Conservation (phyloP, 2,329 filamentous ascomycete species). For the Diplodia scrobiculata region DNA sequence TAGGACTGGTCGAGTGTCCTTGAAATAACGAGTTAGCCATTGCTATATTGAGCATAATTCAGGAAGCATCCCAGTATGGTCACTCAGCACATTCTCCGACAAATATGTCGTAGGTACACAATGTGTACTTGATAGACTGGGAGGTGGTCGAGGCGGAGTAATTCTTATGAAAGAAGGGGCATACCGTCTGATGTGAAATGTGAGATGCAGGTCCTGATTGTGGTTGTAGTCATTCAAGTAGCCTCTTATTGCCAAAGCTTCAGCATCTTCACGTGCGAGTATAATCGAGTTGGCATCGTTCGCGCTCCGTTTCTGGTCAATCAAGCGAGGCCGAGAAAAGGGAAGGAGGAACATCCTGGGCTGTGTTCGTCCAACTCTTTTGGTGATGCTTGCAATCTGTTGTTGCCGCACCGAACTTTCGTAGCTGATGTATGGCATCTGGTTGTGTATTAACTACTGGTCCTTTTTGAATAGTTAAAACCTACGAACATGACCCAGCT, state of each 20-base stretch:
- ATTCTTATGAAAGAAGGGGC: too few relatives aligned
- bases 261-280: background rate
- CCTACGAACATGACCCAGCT: slow-evolving; percentile 6
- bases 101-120: too few relatives aligned
- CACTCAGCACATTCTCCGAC: too few relatives aligned
- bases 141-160: too few relatives aligned
- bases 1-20: slow-evolving; percentile 22
- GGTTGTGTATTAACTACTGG: too few relatives aligned
- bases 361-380: too few relatives aligned
- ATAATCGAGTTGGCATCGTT: too few relatives aligned
- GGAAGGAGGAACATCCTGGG: background rate
- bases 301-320: background rate
- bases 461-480: background rate
- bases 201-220: slow-evolving; percentile 4
- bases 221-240: slow-evolving; percentile 16
- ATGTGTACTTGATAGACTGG: too few relatives aligned
- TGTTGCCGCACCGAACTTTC: background rate
- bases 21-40: too few relatives aligned
- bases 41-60: too few relatives aligned
- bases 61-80: too few relatives aligned
- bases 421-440: slow-evolving; percentile 21
- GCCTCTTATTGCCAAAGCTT: background rate
- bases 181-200: background rate
- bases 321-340: background rate
- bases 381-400: background rate